Base-by-base conservation (phyloP, 164 flowering plant species). In the Litsea cubeba region DNA sequence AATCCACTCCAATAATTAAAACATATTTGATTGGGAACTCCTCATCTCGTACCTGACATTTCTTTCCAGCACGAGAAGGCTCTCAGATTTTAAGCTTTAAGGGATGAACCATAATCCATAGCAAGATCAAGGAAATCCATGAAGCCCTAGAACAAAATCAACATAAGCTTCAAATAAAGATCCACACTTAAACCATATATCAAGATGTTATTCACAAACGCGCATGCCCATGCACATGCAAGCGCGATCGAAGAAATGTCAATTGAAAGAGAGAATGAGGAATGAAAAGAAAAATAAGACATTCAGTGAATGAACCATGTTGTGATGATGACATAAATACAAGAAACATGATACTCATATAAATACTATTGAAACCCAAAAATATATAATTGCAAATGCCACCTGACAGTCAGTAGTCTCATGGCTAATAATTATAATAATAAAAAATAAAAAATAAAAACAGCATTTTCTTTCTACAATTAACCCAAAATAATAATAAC, bases 31-130 rank as follows among this genome's bases (percentile, higher is more conserved):
- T 8, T 8, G 5, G 11, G 1, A 40, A 40, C 46, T 7, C 46
- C 2, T 40, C 46, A 40, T 40, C 46, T 40, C 62, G 1, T 70
- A 70, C 72, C 72, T 51, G 72, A 70, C 72, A 70, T 69, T 70
- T 70, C 23, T 51, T 70, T 50, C 58, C 30, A 50, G 50, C 46
- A 30, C 46, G 25, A 50, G 49, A 32, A 23, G 50, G 24, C 20
- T 50, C n/a, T 70, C 72, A 70, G 62, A 7, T 14, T 20, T 50
- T 32, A 51, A 2, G n/a, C 60, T 70, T 50, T 25, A 14, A 24
- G 50, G 3, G 72, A 46, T 12, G 5, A 70, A 70, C 62, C 25
- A 60, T 8, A 70, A 50, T 26, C 12, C 58, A 50, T 12, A 12
- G 32, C 62, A 70, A 17, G 72, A 54, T 25, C 72, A 12, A 12